These are phyloP conservation scores for Kazachstania sp. DNA, from an alignment of 1,139 yeast species.

Conservation along the genomic window DNA sequence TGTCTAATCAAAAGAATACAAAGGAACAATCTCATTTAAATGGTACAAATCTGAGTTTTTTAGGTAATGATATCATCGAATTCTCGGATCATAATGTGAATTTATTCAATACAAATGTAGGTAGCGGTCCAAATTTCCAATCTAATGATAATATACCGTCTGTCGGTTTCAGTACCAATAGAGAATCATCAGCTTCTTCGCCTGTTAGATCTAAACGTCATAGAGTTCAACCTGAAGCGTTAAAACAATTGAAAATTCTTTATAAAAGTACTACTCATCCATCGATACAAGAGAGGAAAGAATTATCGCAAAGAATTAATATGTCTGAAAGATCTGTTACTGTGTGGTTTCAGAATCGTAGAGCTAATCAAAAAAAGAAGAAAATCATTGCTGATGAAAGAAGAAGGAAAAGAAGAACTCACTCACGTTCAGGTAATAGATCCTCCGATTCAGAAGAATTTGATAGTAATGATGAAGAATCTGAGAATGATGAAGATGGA, in stretches of 20 bases:
- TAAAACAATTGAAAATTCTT: conserved; percentile 59
- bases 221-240: conserved; percentile 79
- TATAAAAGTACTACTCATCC: conserved; percentile 70
- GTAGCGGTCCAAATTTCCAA: too few species aligned
- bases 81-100: neutral
- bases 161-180: conserved; percentile 2
- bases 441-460: conserved; percentile 1
- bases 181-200: conserved; percentile 11
- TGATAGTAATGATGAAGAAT: conserved; percentile 3
- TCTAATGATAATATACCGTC: neutral
- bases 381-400: conserved; percentile 19
- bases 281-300: conserved; percentile 55
- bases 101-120: neutral
- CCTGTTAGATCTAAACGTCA: conserved; percentile 33
- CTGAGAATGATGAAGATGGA: conserved; percentile 5
- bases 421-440: neutral
- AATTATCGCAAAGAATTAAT: conserved; percentile 64
- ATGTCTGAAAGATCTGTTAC: conserved; percentile 90
- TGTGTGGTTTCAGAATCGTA: conserved; percentile 89
- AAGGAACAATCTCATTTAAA: neutral
- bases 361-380: conserved; percentile 63
- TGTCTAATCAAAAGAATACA: neutral
- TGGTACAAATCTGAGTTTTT: neutral
- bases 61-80: neutral
- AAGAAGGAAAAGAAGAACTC: conserved; percentile 4